Evolutionary conservation across 305 asterid species (phyloP), one percentile per base, ranked within the genome.

Genomic region (Fraxinus dipetala): DNA sequence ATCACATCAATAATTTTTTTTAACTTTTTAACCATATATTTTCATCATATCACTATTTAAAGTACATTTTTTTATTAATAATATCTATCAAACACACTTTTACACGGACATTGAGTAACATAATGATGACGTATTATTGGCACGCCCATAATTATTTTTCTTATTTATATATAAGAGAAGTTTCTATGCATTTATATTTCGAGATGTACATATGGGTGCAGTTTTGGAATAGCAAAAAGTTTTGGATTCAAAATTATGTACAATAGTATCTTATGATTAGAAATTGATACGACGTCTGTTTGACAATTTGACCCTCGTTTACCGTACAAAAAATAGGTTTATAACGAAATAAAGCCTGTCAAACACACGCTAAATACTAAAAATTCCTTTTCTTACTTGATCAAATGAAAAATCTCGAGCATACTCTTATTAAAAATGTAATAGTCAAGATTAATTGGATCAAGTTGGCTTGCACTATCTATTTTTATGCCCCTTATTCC

Each of bases 91-190:
- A 31, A 31, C 3, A 31, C 3, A 31, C 32, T 0, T 3, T 31
- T 31, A 26, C 0, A 26, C 28, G 28, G 28, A 26, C 28, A 26
- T 26, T 26, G 28, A 26, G 28, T 26, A 26, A 26, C 18, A 20
- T 18, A 34, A n/a, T 36, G 63, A 22, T 75, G 78, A 75, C 24
- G 34, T 45, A 24, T 38, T 11, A 22, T 4, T 26, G 63, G 30
- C 78, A 75, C 78, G 63, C 78, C 20, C 79, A 24, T 43, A 45
- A 75, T 75, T 32, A 75, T 75, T 43, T 40, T 32, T 32, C 35
- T 32, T 3, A 2, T 34, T 31, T 31, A 38, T 38, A 38, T 9
- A 38, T 38, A 38, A 38, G 13, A 38, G 48, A 13, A 8, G 14
- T 38, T 38, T 38, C 48, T 2, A 38, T 38, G 13, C 48, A 38